These are phyloP conservation scores for Boehmeria nivea DNA, from an alignment of 306 rosid species.

Conservation along the genomic window DNA sequence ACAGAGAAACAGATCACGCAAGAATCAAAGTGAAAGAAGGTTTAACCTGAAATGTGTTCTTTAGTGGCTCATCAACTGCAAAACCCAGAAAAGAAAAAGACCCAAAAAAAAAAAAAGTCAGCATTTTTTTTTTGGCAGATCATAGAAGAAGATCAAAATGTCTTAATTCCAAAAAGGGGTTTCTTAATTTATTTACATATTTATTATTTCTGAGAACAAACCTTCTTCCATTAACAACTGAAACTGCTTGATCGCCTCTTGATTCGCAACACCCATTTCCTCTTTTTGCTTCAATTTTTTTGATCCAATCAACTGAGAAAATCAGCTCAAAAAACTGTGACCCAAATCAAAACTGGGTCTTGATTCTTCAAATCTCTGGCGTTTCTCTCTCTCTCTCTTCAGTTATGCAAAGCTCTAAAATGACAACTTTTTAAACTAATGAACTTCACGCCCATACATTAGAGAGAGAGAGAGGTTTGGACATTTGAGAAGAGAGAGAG, in stretches of 20 bases:
- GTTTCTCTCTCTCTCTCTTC: slow-evolving; percentile 1
- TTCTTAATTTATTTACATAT: no score
- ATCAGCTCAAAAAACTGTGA: slow-evolving; percentile 17
- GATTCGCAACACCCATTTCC: slow-evolving; percentile 58
- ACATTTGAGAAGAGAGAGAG: slow-evolving; percentile 1
- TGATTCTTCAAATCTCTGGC: slow-evolving; percentile 15
- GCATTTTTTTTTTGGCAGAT: slow-evolving; percentile 23
- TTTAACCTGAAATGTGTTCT: slow-evolving; percentile 68
- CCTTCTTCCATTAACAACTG: slow-evolving; percentile 63
- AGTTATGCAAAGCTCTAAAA: slow-evolving; percentile 15
- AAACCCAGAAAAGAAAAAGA: neutral
- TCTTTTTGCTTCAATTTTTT: slow-evolving; percentile 7
- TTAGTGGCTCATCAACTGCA: slow-evolving; percentile 66
- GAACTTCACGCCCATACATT: neutral
- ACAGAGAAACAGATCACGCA: slow-evolving; percentile 24
- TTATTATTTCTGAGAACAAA: slow-evolving; percentile 12
- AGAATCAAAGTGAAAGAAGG: neutral
- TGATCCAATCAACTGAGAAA: neutral
- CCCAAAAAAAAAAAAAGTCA: neutral
- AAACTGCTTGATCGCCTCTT: slow-evolving; percentile 72
- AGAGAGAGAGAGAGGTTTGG: slow-evolving; percentile 6
- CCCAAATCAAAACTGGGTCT: slow-evolving; percentile 22
- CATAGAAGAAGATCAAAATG: slow-evolving; percentile 19
- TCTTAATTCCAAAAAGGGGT: no score
- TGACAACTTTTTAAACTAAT: slow-evolving; percentile 6